These are phyloP conservation scores for Cryptosporidium sp. DNA, from an alignment of 169 alveolate species.

Conservation along the genomic window DNA sequence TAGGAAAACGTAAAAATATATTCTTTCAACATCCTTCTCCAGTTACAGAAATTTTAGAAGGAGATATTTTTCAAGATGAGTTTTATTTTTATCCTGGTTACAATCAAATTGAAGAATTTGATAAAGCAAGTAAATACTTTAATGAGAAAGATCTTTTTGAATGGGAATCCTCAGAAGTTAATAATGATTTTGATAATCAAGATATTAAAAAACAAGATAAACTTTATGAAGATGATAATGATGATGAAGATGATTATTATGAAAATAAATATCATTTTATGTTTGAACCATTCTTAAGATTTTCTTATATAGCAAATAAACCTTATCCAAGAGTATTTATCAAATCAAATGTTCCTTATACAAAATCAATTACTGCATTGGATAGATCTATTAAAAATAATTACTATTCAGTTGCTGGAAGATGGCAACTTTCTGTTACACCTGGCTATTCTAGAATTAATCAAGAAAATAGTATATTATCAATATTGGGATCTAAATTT, in stretches of 20 bases:
- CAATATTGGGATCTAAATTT: constrained; percentile 23
- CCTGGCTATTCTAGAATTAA: constrained; percentile 54
- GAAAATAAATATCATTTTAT: background rate
- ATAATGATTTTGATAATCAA: background rate
- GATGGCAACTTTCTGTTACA: constrained; percentile 31
- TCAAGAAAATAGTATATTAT: constrained; percentile 24
- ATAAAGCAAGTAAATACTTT: background rate
- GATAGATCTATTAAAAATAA: constrained; percentile 18
- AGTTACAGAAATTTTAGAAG: constrained; percentile 54
- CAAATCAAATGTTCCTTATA: constrained; percentile 29
- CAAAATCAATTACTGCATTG: constrained; percentile 28
- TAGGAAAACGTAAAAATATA: constrained; percentile 6
- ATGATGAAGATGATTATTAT: background rate
- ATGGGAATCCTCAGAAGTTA: background rate
- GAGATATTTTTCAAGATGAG: constrained; percentile 4
- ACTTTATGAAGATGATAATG: background rate
- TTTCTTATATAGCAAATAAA: constrained; percentile 22
- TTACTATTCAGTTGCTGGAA: constrained; percentile 41
- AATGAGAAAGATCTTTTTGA: constrained; percentile 14
- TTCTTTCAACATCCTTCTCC: constrained; percentile 62
- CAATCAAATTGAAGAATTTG: background rate
- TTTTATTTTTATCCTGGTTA: background rate
- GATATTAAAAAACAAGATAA: background rate
- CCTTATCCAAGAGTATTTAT: constrained; percentile 61
- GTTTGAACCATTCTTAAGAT: constrained; percentile 38